Conservation (phyloP, 192 early-diverging fungal genomes). For the Backusella luteola region DNA sequence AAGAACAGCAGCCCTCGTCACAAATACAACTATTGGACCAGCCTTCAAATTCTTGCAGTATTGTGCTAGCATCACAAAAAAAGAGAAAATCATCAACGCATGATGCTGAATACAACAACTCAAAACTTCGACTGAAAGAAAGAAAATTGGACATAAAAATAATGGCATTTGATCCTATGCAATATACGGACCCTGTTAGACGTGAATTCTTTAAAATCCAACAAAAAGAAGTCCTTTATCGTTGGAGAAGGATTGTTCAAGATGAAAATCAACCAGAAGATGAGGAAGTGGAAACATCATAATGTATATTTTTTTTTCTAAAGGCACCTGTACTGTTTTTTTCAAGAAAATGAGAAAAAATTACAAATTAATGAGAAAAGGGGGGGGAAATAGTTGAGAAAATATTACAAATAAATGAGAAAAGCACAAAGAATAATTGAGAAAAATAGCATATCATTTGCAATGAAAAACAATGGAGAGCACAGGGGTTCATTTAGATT, state of each 20-base stretch:
- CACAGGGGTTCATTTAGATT: no score
- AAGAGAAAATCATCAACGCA: background rate
- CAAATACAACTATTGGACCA: background rate
- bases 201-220: background rate
- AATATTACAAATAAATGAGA: no score
- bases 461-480: no score
- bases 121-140: background rate
- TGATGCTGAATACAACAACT: background rate
- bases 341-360: no score
- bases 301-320: background rate
- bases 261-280: background rate
- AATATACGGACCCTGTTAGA: background rate
- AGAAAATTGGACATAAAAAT: background rate
- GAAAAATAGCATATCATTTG: no score
- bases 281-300: background rate
- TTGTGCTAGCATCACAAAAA: background rate
- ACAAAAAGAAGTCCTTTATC: background rate
- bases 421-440: no score
- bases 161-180: background rate
- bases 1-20: no score
- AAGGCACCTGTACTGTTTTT: background rate
- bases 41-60: background rate
- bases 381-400: no score
- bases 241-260: background rate
- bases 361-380: no score